Evolutionary conservation across 306 rosid genomes (phyloP).

Genomic region (Malus sieversii): DNA sequence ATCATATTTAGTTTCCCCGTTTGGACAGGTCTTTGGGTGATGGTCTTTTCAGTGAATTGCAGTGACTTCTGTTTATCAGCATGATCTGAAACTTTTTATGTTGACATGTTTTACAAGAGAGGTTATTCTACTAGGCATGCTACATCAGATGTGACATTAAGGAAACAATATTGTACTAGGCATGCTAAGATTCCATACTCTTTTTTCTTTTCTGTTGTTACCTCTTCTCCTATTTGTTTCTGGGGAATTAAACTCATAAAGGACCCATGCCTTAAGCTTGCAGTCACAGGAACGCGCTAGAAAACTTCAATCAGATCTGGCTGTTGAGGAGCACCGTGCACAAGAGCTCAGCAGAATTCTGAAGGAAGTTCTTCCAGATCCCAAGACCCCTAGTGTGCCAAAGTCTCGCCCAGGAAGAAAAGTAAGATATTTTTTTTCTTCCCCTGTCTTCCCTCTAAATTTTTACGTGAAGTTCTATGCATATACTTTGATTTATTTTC

Average conservation of each 20-base stretch:
- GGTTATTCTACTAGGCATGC: background rate
- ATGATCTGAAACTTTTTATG: background rate
- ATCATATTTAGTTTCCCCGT: background rate
- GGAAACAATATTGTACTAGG: too few relatives aligned
- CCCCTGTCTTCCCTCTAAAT: background rate
- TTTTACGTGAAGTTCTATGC: background rate
- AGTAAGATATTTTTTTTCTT: conserved; percentile 29
- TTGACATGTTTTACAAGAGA: background rate
- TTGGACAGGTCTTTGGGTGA: background rate
- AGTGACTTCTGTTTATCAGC: background rate
- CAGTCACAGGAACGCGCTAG: conserved; percentile 83
- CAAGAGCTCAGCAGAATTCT: conserved; percentile 79
- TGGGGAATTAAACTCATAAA: conserved; percentile 8
- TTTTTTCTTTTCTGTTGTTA: background rate
- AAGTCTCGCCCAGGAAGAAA: conserved; percentile 66
- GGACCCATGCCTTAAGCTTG: conserved; percentile 19
- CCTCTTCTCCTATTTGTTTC: background rate
- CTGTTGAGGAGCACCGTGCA: conserved; percentile 80
- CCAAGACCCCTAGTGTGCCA: conserved; percentile 50
- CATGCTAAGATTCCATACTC: too few relatives aligned
- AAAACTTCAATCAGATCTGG: conserved; percentile 74
- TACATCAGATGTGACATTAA: background rate
- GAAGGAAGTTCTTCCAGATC: conserved; percentile 82
- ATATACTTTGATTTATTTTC: conserved; percentile 5
- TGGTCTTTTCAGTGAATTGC: background rate